Base-by-base conservation (phyloP, 2,329 filamentous ascomycete genomes). In the Botrytis fabae region DNA sequence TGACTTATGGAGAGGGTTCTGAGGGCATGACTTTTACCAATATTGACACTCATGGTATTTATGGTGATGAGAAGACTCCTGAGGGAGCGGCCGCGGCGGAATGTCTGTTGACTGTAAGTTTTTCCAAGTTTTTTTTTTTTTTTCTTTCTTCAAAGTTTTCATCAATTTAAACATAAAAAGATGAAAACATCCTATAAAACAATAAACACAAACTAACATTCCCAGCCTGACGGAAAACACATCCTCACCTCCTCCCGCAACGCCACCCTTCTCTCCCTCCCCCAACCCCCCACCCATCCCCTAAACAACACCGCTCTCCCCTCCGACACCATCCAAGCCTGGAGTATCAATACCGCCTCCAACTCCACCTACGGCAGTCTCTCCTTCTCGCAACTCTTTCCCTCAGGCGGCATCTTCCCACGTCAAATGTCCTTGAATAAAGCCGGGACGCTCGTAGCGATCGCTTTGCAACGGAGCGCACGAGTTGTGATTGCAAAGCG, bases 161-260 rank as follows among this genome's bases (percentile, higher is more conserved):
- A 51, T 51, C 48, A 51, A 4, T 22, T 66, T 57, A 6, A 40
- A 22, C 10, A 18, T 2, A 14, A 10, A 22, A 25, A 57, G 10
- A 64, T 32, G 7, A 28, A 28, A 9, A 28, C 18, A 42, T 16
- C 9, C 4, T 12, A 32, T 25, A 6, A 63, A 28, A 3, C 14
- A 38, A 38, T 3, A 2, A 54, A n/a, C 14, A 46, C n/a, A 62
- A 75, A 63, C 48, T 68, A 74, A 73, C 74, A 73, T 70, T 51
- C 57, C 61, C 32, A 89, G 88, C 87, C 88, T 66, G 87, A 90
- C 78, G 83, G 85, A 74, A 87, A 85, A 51, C 92, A 89, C 83
- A 80, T 94, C 69, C 84, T 92, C 76, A 86, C 92, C 60, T 91
- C 90, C 3, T 92, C 92, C 75, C 90, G 93, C 75, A 87, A 87